Percentiles rank a stretch among this genome's conserved stretches.
These are phyloP conservation scores for Verticillium albo-atrum DNA, from an alignment of 2,329 filamentous ascomycete species.

Conservation along the genomic window DNA sequence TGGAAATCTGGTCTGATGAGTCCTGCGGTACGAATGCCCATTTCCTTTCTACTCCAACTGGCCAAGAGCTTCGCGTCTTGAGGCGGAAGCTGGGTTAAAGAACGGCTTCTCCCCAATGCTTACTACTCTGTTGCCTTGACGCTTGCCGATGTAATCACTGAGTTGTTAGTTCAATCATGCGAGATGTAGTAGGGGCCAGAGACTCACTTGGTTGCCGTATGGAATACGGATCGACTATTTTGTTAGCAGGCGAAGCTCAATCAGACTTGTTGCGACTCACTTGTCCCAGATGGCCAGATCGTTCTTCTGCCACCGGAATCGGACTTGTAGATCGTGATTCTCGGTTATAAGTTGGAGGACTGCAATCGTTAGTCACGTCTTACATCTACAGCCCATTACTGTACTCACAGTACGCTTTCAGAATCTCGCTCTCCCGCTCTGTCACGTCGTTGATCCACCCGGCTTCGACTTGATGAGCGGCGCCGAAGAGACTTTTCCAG, in stretches of 20 bases:
- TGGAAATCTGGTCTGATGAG: not conserved
- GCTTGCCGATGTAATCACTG: constrained; percentile 20
- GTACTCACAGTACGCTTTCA: constrained; percentile 18
- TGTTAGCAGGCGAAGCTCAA: not conserved
- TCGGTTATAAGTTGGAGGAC: constrained; percentile 20
- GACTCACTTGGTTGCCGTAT: no score
- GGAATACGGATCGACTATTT: no score
- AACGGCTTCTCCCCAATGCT: constrained; percentile 23
- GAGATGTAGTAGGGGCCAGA: no score
- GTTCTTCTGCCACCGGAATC: constrained; percentile 24
- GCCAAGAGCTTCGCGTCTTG: constrained; percentile 19
- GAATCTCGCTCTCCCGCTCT: constrained; percentile 29
- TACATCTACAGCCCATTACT: not conserved
- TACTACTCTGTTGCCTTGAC: constrained; percentile 24
- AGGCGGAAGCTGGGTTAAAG: constrained; percentile 19
- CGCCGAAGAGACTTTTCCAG: constrained; percentile 51
- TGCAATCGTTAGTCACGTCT: not conserved
- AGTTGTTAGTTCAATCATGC: not conserved
- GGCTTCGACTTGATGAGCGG: constrained; percentile 41
- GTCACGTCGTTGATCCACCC: constrained; percentile 43
- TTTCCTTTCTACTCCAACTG: not conserved
- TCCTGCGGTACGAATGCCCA: no score
- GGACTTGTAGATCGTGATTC: constrained; percentile 24
- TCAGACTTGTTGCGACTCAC: not conserved
- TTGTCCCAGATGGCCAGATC: constrained; percentile 24